phyloP scores from a whole-genome alignment of 2,329 filamentous ascomycete species.

The Calycina herbarum region DNA sequence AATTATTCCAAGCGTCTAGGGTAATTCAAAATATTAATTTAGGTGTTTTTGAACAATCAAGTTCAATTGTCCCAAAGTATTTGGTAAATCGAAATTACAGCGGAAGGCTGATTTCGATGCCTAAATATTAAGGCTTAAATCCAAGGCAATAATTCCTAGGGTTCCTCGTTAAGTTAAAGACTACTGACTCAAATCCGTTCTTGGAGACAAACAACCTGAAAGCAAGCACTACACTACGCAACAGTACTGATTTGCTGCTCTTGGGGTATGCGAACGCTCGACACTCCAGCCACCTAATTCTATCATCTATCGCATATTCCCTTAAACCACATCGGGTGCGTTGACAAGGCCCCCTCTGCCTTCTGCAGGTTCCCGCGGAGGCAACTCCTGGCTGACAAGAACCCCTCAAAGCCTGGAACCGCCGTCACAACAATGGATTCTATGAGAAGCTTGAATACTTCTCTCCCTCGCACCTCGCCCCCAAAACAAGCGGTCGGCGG shows the following conservation, averaged over 20 bases:
- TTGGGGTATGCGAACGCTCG: not conserved
- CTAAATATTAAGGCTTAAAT: no score
- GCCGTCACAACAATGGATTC: slow-evolving; percentile 53
- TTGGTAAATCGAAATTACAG: no score
- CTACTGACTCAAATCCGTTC: not conserved
- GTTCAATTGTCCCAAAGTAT: no score
- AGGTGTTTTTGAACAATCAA: no score
- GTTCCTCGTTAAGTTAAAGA: not conserved
- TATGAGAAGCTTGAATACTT: slow-evolving; percentile 63
- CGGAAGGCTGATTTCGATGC: no score
- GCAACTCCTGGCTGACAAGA: not conserved
- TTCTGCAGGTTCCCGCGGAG: not conserved
- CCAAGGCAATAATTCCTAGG: not conserved
- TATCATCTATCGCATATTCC: slow-evolving; percentile 1
- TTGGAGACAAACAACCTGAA: not conserved
- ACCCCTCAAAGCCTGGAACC: slow-evolving; percentile 2
- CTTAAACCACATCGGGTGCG: not conserved
- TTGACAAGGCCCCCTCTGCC: not conserved
- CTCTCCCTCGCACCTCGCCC: slow-evolving; percentile 51
- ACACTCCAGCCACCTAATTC: not conserved
- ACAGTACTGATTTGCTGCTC: slow-evolving; percentile 2
- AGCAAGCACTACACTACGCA: not conserved
- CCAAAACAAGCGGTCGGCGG: slow-evolving; percentile 44
- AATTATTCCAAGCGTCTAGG: no score
- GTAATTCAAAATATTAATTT: no score